phyloP scores from a whole-genome alignment of 2,329 filamentous ascomycete genomes.

The Diaporthe destruens region DNA sequence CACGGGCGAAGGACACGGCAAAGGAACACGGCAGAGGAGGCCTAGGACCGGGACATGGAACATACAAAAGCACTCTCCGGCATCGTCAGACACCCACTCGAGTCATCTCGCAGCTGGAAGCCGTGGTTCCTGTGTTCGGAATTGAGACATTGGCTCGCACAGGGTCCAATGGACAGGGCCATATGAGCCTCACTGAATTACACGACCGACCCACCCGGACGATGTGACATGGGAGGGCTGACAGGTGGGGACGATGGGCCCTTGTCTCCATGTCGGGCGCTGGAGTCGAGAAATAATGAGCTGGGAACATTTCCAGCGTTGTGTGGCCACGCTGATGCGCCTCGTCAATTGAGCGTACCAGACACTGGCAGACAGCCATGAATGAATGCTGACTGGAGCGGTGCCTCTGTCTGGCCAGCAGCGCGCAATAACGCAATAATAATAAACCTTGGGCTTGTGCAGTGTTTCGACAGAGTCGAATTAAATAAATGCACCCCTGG shows the following conservation, averaged over 20 bases:
- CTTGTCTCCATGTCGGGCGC: neutral
- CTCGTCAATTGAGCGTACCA: neutral
- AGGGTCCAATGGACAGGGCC: neutral
- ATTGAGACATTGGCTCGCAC: conserved; percentile 18
- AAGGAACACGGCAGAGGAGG: neutral
- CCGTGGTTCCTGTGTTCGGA: neutral
- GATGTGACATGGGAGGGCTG: conserved; percentile 22
- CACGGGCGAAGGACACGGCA: neutral
- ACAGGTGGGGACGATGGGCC: conserved; percentile 8
- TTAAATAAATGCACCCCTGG: conserved; percentile 19
- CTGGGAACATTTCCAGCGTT: conserved; percentile 6
- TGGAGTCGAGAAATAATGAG: conserved; percentile 11
- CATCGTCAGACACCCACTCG: neutral
- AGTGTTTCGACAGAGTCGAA: neutral
- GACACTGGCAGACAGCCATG: too few species aligned
- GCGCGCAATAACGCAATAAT: neutral
- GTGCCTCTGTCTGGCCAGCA: neutral
- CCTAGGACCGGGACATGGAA: neutral
- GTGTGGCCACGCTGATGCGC: neutral
- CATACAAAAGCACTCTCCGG: neutral
- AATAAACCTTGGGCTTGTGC: neutral
- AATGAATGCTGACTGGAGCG: neutral
- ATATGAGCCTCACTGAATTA: neutral
- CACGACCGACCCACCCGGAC: conserved; percentile 12
- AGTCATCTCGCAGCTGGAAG: conserved; percentile 12